Base-by-base conservation (phyloP, 306 rosid genomes). In the Carpinus fangiana region DNA sequence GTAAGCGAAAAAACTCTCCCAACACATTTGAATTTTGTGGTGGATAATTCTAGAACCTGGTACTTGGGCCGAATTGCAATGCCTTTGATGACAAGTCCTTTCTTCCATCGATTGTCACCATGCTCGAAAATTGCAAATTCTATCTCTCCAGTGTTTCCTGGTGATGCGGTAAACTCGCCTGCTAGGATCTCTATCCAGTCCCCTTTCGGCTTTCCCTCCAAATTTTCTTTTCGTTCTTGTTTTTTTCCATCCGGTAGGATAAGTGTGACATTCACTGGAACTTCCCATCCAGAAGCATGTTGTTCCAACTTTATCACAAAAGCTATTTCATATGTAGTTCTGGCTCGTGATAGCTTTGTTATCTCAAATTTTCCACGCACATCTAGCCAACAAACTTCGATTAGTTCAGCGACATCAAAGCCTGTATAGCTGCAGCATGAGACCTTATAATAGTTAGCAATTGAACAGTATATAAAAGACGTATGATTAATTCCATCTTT, bases 71-170 rank as follows among this genome's bases (percentile, higher is more conserved):
- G 88, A 80, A 94, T 82, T 70, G 61, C 36, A 68, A 89, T 71
- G 0, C 91, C 97, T 86, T 82, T 87, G 81, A 92, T 81, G 73
- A 89, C 3, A 73, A 92, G 90, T 38, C 97, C 98, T 3, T 53
- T 77, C 88, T 92, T 94, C 97, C 98, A 92, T 1, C 14, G 21
- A 41, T 87, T 0, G 5, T 38, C 91, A 68, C 78, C 72, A 78
- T 78, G 53, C 70, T 92, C 97, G 76, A 75, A 86, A 87, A 94
- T 26, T 18, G 89, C 72, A 66, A 89, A 34, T 43, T 90, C 89
- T 46, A 90, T 83, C 47, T 88, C 80, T 0, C 93, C 95, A 8
- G 1, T 70, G 18, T 82, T 82, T 43, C 80, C 77, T 3, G 69
- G 65, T 16, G 87, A 69, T 18, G 86, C 72, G 31, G 54, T 68